These are phyloP conservation scores for Hypoxylon sp. DNA, from an alignment of 2,329 filamentous ascomycete species.

Conservation along the genomic window DNA sequence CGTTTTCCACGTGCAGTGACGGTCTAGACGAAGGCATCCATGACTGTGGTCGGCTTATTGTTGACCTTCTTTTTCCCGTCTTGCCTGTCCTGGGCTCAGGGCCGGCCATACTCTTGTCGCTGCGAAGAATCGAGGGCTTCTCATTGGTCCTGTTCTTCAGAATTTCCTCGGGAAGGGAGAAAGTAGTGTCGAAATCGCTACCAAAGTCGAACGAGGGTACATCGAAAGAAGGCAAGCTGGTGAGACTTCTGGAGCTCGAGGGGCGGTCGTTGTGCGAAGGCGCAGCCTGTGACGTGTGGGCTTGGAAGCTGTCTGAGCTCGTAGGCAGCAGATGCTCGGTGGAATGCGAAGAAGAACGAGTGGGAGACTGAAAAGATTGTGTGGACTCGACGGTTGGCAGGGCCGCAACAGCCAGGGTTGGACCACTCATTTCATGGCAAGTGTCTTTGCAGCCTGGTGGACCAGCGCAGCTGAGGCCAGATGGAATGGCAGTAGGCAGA, in stretches of 20 bases:
- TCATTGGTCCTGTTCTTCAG: slow-evolving; percentile 47
- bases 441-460: slow-evolving; percentile 42
- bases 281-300: slow-evolving; percentile 26
- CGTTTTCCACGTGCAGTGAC: slow-evolving; percentile 52
- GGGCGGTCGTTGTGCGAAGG: slow-evolving; percentile 39
- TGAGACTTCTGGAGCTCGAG: slow-evolving; percentile 52
- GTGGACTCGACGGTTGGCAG: slow-evolving; percentile 57
- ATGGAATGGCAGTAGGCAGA: slow-evolving; percentile 28
- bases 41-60: slow-evolving; percentile 63
- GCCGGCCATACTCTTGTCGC: slow-evolving; percentile 46
- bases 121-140: slow-evolving; percentile 39
- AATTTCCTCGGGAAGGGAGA: slow-evolving; percentile 55
- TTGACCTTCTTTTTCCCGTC: slow-evolving; percentile 58
- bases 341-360: slow-evolving; percentile 52
- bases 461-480: slow-evolving; percentile 39
- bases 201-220: slow-evolving; percentile 66
- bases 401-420: slow-evolving; percentile 56
- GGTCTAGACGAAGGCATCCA: slow-evolving; percentile 65
- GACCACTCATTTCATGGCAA: slow-evolving; percentile 60
- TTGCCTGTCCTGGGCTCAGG: slow-evolving; percentile 47
- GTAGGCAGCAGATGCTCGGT: slow-evolving; percentile 36
- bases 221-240: slow-evolving; percentile 61
- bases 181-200: slow-evolving; percentile 61
- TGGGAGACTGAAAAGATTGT: slow-evolving; percentile 49
- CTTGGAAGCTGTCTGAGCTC: slow-evolving; percentile 20